phyloP scores from a whole-genome alignment of 805 yeast species.

The Candida insectalens region DNA sequence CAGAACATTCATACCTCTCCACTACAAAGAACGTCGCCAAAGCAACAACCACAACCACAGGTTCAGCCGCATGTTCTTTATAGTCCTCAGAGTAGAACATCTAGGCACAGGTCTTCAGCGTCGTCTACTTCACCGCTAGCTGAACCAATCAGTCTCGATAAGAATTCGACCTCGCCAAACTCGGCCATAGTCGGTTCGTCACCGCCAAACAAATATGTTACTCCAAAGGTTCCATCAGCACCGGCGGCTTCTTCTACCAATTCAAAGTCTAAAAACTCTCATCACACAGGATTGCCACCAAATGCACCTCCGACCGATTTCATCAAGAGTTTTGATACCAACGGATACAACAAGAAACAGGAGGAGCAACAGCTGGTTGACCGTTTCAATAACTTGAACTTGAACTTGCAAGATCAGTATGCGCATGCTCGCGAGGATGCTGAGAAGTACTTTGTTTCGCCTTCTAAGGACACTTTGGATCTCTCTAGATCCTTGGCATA shows the following conservation, averaged over 20 bases:
- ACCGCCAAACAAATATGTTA: no score
- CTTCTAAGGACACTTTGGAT: slow-evolving; percentile 15
- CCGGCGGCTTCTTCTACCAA: slow-evolving; percentile 16
- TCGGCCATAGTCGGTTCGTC: no score
- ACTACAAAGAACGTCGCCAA: neutral
- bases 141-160: neutral
- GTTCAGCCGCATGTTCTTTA: no score
- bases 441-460: slow-evolving; percentile 19
- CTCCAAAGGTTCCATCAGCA: slow-evolving; percentile 19
- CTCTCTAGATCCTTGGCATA: slow-evolving; percentile 14
- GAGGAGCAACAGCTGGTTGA: slow-evolving; percentile 6
- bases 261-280: slow-evolving; percentile 15
- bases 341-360: slow-evolving; percentile 8
- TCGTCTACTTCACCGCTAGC: no score
- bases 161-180: neutral
- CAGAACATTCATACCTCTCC: neutral
- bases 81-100: no score
- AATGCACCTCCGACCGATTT: slow-evolving; percentile 15
- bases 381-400: slow-evolving; percentile 9
- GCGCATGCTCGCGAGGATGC: slow-evolving; percentile 18
- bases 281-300: slow-evolving; percentile 12
- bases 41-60: neutral
- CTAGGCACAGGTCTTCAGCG: no score
- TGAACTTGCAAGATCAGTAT: slow-evolving; percentile 17
- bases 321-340: slow-evolving; percentile 14